phyloP scores from a whole-genome alignment of 805 yeast genomes.

The Limtongia smithiae region DNA sequence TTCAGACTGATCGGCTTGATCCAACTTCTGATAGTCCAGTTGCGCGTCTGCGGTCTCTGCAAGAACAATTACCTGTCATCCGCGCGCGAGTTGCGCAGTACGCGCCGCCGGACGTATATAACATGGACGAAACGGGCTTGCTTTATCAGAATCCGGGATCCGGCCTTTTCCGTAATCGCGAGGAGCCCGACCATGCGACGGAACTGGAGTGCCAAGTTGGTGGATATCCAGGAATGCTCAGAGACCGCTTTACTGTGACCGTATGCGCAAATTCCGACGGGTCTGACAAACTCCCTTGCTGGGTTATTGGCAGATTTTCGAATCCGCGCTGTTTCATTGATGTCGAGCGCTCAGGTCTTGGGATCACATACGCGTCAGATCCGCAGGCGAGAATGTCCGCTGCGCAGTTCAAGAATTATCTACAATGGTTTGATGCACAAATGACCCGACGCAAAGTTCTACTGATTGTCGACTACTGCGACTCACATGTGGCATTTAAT shows the following conservation, averaged over 20 bases:
- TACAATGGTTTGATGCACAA: constrained; percentile 21
- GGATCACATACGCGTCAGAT: constrained; percentile 15
- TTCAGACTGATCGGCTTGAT: constrained; percentile 4
- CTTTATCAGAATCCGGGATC: constrained; percentile 16
- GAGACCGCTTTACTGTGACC: constrained; percentile 15
- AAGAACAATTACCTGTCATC: constrained; percentile 15
- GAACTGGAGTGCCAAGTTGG: neutral
- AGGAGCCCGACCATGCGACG: neutral
- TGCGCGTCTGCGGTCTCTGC: constrained; percentile 2
- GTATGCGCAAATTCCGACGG: constrained; percentile 24
- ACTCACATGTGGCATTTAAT: constrained; percentile 11
- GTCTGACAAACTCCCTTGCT: constrained; percentile 18
- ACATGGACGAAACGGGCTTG: constrained; percentile 20
- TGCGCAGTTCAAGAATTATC: constrained; percentile 15
- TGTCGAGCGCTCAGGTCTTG: constrained; percentile 16
- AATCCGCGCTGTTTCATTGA: constrained; percentile 16
- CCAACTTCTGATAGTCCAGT: neutral
- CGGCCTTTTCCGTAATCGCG: constrained; percentile 1
- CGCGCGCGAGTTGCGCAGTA: constrained; percentile 17
- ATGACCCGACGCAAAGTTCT: constrained; percentile 21
- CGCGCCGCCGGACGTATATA: constrained; percentile 17
- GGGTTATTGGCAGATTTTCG: constrained; percentile 14
- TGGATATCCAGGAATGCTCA: constrained; percentile 1
- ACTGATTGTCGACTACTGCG: constrained; percentile 20
- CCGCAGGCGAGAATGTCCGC: constrained; percentile 13